phyloP scores from a whole-genome alignment of 805 yeast genomes.

The Candida quercuum region DNA sequence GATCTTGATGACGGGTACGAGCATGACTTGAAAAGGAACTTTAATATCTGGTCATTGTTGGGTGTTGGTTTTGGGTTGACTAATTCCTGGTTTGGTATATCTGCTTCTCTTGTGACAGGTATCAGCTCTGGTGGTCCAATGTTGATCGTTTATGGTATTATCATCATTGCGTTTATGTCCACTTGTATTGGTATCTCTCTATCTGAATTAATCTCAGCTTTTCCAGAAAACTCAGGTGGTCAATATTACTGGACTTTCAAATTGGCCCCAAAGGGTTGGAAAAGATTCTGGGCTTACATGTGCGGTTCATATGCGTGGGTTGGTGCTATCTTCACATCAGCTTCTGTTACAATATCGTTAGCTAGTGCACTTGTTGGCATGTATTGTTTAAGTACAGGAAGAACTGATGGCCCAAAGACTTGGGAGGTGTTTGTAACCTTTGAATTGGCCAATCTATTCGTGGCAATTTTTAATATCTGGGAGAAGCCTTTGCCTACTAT shows the following conservation, averaged over 20 bases:
- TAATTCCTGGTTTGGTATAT: conserved; percentile 57
- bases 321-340: conserved; percentile 57
- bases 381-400: conserved; percentile 30
- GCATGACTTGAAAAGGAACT: conserved; percentile 24
- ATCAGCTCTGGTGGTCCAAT: conserved; percentile 55
- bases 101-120: conserved; percentile 50
- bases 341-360: conserved; percentile 51
- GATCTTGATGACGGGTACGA: conserved; percentile 4
- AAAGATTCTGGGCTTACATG: conserved; percentile 39
- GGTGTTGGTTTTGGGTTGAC: conserved; percentile 60
- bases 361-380: conserved; percentile 50
- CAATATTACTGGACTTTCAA: conserved; percentile 55
- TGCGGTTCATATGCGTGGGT: conserved; percentile 62
- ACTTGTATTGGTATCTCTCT: conserved; percentile 43
- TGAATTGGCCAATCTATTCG: conserved; percentile 37
- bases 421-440: conserved; percentile 54
- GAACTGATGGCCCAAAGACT: conserved; percentile 31
- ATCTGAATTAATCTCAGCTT: conserved; percentile 48
- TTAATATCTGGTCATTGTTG: conserved; percentile 41
- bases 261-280: conserved; percentile 39
- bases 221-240: conserved; percentile 52
- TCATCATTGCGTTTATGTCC: conserved; percentile 44
- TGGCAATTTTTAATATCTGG: conserved; percentile 44
- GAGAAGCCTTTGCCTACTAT: conserved; percentile 47
- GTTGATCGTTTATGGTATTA: conserved; percentile 50